Conservation (phyloP, 495 filamentous ascomycete species). For the Rhypophila decipiens region DNA sequence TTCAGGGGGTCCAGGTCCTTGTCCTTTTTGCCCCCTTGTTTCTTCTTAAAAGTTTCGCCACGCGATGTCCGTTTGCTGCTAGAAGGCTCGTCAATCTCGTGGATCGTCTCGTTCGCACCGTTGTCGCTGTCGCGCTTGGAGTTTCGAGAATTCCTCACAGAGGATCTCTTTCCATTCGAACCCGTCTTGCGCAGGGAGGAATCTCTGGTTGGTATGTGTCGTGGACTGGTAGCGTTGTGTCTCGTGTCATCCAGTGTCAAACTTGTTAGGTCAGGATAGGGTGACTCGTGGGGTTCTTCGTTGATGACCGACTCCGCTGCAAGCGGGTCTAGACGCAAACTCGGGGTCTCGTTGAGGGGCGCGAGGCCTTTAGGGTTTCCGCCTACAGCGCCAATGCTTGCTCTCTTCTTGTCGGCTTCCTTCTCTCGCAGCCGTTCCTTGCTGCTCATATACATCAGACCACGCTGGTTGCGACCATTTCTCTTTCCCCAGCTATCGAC, state of each 20-base stretch:
- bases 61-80: slow-evolving; percentile 9
- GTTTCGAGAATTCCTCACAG: slow-evolving; percentile 29
- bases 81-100: slow-evolving; percentile 27
- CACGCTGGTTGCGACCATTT: slow-evolving; percentile 40
- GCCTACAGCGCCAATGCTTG: slow-evolving; percentile 31
- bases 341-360: too few relatives aligned
- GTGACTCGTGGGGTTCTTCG: slow-evolving; percentile 40
- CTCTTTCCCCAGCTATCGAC: slow-evolving; percentile 50
- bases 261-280: slow-evolving; percentile 11
- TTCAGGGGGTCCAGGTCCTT: slow-evolving; percentile 17
- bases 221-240: slow-evolving; percentile 19
- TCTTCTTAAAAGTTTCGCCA: slow-evolving; percentile 14
- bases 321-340: slow-evolving; percentile 35
- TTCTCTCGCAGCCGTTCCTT: slow-evolving; percentile 50
- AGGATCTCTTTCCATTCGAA: slow-evolving; percentile 32
- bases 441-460: slow-evolving; percentile 56
- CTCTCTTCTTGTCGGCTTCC: slow-evolving; percentile 45
- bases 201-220: slow-evolving; percentile 58
- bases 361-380: slow-evolving; percentile 23
- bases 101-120: slow-evolving; percentile 26
- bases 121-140: slow-evolving; percentile 36
- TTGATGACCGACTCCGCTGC: slow-evolving; percentile 47
- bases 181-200: slow-evolving; percentile 59
- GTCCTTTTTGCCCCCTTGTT: slow-evolving; percentile 14
- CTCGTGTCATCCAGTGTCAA: slow-evolving; percentile 4